phyloP scores from a whole-genome alignment of 257 asterid species.

The Solanum sejunctum region DNA sequence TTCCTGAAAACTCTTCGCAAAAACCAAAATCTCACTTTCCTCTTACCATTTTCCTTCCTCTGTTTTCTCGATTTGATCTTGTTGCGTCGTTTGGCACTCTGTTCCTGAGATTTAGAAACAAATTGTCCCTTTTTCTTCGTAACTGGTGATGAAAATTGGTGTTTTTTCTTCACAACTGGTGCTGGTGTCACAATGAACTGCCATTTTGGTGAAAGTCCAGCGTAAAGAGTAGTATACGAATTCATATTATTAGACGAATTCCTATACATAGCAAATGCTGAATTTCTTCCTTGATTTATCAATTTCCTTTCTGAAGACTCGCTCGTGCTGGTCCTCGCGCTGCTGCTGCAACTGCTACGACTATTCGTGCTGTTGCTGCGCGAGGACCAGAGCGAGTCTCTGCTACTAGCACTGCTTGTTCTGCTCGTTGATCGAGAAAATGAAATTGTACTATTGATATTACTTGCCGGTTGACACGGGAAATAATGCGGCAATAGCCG shows the following conservation, averaged over 20 bases:
- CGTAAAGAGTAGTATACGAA: constrained; percentile 3
- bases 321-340: constrained; percentile 68
- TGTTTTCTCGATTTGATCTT: constrained; percentile 12
- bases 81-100: background rate
- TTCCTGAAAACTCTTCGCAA: constrained; percentile 34
- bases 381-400: constrained; percentile 47
- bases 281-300: background rate
- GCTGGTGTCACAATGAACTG: constrained; percentile 47
- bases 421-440: constrained; percentile 56
- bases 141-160: background rate
- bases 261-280: background rate
- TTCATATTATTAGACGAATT: background rate
- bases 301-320: constrained; percentile 12
- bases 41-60: background rate
- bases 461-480: constrained; percentile 19
- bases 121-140: constrained; percentile 15
- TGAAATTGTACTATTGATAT: background rate
- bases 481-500: constrained; percentile 61
- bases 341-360: constrained; percentile 48
- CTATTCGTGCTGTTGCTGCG: constrained; percentile 69
- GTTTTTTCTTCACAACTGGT: constrained; percentile 32
- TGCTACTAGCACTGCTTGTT: constrained; percentile 52
- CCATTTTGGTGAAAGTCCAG: constrained; percentile 43
- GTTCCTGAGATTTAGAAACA: constrained; percentile 23
- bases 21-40: constrained; percentile 20